Evolutionary conservation across 2,329 filamentous ascomycete species (phyloP).

Genomic region (Arthrocladium fulminans): DNA sequence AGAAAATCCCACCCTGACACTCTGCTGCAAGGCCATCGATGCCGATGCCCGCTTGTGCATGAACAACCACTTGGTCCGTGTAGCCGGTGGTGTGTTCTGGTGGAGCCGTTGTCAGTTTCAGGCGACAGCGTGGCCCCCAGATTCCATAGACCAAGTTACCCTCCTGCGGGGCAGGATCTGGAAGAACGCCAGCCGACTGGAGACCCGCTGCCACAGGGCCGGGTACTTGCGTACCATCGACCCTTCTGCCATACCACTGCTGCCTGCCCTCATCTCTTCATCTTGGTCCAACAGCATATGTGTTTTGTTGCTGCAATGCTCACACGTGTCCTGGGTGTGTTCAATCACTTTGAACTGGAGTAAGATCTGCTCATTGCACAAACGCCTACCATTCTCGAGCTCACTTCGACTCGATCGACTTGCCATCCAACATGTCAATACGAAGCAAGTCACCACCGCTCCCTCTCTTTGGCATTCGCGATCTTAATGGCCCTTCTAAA

Average conservation of each 20-base stretch:
- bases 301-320: too few species aligned
- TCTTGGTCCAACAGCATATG: background rate
- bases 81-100: background rate
- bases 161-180: background rate
- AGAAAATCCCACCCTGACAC: too few species aligned
- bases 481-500: constrained; percentile 14
- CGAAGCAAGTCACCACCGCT: constrained; percentile 10
- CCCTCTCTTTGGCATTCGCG: constrained; percentile 21
- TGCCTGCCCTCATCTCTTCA: background rate
- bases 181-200: background rate
- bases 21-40: too few species aligned
- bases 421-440: background rate
- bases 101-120: background rate
- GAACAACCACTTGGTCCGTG: background rate
- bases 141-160: background rate
- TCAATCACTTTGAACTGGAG: too few species aligned
- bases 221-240: background rate
- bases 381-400: too few species aligned
- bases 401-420: too few species aligned
- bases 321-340: too few species aligned
- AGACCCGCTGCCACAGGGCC: background rate
- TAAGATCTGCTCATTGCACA: too few species aligned
- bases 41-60: too few species aligned
- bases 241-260: too few species aligned
- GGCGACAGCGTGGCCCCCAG: background rate